Percentiles rank a stretch among this genome's conserved stretches.
phyloP scores from a whole-genome alignment of 1,284 basidiomycete species.

The Wolfiporia cocos region DNA sequence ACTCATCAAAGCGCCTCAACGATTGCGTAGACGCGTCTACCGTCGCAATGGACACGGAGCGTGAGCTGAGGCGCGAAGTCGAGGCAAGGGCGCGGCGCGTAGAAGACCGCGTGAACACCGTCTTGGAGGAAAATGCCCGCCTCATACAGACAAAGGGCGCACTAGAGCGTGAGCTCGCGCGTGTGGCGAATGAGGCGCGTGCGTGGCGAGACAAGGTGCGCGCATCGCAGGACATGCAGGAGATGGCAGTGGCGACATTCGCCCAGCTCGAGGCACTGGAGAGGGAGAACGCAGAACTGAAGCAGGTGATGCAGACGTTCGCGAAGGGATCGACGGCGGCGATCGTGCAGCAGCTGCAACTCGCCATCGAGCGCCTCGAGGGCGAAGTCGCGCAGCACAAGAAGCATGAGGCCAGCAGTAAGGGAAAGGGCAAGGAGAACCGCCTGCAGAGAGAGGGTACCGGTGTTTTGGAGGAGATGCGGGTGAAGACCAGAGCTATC shows the following conservation, averaged over 20 bases:
- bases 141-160: conserved; percentile 6
- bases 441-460: neutral
- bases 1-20: conserved; percentile 3
- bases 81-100: conserved; percentile 3
- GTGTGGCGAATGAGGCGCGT: conserved; percentile 6
- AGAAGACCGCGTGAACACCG: conserved; percentile 1
- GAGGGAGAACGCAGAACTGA: conserved; percentile 15
- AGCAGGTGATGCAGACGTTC: conserved; percentile 15
- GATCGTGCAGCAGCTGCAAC: conserved; percentile 14
- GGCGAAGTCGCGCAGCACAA: conserved; percentile 12
- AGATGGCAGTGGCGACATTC: conserved; percentile 13
- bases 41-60: conserved; percentile 7
- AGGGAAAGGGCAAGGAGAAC: conserved; percentile 10
- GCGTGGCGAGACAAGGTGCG: conserved; percentile 14
- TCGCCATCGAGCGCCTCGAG: conserved; percentile 12
- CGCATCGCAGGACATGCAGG: conserved; percentile 15
- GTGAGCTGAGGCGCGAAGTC: conserved; percentile 5
- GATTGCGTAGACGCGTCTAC: conserved; percentile 7
- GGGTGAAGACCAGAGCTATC: neutral
- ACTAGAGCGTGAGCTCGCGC: conserved; percentile 7
- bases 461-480: neutral
- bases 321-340: conserved; percentile 12
- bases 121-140: conserved; percentile 9
- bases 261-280: conserved; percentile 15
- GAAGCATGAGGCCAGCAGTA: conserved; percentile 10